A percentile compares a stretch with the other conserved stretches of the same genome.
These are phyloP conservation scores for Buddleja alternifolia DNA, from an alignment of 257 asterid genomes.

Conservation along the genomic window DNA sequence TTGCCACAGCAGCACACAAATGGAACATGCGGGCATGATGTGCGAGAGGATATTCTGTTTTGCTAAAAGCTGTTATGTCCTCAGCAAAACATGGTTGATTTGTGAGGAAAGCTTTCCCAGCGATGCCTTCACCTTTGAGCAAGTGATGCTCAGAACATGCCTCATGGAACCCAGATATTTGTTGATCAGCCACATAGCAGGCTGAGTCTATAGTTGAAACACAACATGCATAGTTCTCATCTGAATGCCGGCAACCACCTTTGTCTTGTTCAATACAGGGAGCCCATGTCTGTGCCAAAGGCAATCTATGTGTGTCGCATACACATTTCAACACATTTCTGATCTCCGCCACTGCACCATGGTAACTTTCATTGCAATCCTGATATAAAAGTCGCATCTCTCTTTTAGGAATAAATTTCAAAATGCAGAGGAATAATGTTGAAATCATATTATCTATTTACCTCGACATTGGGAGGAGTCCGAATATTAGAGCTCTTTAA, in stretches of 20 bases:
- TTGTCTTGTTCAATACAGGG: conserved; percentile 66
- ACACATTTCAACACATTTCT: conserved; percentile 56
- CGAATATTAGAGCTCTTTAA: conserved; percentile 53
- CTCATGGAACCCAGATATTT: conserved; percentile 59
- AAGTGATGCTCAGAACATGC: conserved; percentile 82
- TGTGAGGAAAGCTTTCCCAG: conserved; percentile 73
- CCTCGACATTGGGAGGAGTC: conserved; percentile 52
- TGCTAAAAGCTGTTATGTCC: conserved; percentile 66
- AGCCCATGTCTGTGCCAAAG: conserved; percentile 85
- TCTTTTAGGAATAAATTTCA: conserved; percentile 25
- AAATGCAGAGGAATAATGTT: conserved; percentile 13
- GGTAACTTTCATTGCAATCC: conserved; percentile 69
- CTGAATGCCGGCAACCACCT: conserved; percentile 71
- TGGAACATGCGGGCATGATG: conserved; percentile 66
- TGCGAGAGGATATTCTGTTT: conserved; percentile 76
- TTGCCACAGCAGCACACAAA: conserved; percentile 68
- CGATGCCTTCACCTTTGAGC: conserved; percentile 84
- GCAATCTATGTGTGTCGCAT: conserved; percentile 61
- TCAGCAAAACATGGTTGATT: conserved; percentile 74
- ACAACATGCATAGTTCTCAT: conserved; percentile 59
- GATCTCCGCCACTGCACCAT: conserved; percentile 58
- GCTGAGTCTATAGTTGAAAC: conserved; percentile 72
- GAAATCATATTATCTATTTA: conserved; percentile 27
- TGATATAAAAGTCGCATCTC: conserved; percentile 34
- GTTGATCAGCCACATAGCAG: conserved; percentile 64